Base-by-base conservation (phyloP, 306 rosid genomes). In the Hippophae tibetana region DNA sequence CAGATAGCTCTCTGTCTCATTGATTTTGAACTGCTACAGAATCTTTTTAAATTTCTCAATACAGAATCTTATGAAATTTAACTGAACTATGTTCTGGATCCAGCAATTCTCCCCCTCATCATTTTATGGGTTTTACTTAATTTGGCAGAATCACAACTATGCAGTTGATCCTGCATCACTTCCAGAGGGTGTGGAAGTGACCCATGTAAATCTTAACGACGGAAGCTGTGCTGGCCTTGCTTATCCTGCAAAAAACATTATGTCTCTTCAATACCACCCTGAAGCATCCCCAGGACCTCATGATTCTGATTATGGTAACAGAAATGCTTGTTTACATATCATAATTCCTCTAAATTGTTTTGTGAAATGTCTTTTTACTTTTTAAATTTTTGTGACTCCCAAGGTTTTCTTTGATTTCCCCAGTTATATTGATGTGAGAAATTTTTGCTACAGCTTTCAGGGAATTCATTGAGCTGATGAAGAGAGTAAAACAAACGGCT, bases 221-320 rank as follows among this genome's bases (percentile, higher is more conserved):
- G 80, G 88, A 70, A 92, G 88, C 70, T 88, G 90, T 66, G 95
- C 96, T 7, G 99, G 99, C 40, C 93, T 92, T 65, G 81, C 93
- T 41, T 92, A 76, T 62, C 93, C 95, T n/a, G 84, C 94, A 54
- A 71, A 61, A 61, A 80, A 76, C 60, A 73, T 88, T 11, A 82
- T 92, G 90, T 92, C 99, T 57, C 89, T 92, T 71, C 99, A 92
- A 63, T 88, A 92, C 81, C 99, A 92, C 72, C 99, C 99, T 26
- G 95, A 92, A 83, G 99, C 99, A 48, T 92, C 99, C 10, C 99
- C 99, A 0, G 99, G 99, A 59, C 99, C 96, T 70, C 99, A 92
- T 68, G 99, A 92, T 80, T 88, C 96, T 6, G 99, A 92, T 70
- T 76, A 89, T 6, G 93, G 95, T 88, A 81, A 74, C 26, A 54